Conservation (phyloP, 2,329 filamentous ascomycete species). For the Talaromyces sp. region DNA sequence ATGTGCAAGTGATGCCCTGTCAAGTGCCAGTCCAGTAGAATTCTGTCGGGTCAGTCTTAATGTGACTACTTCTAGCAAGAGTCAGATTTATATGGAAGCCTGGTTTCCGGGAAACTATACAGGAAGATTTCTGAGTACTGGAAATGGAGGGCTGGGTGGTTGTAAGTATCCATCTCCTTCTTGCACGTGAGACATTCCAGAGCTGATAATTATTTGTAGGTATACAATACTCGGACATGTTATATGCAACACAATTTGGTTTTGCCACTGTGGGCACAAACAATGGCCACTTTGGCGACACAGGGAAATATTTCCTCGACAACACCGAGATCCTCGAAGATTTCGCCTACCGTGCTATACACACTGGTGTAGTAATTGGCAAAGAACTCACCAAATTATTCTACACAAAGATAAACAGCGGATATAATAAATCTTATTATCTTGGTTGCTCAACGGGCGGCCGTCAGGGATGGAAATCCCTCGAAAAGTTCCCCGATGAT, state of each 20-base stretch:
- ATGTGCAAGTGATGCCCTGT: background rate
- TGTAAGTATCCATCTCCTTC: background rate
- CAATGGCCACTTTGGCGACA: constrained; percentile 44
- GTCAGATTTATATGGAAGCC: constrained; percentile 47
- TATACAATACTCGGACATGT: constrained; percentile 37
- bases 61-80: constrained; percentile 42
- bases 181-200: background rate
- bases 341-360: constrained; percentile 29
- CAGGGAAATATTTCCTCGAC: constrained; percentile 39
- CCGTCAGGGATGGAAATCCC: constrained; percentile 27
- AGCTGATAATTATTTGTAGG: constrained; percentile 23
- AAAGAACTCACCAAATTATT: constrained; percentile 36
- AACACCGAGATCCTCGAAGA: constrained; percentile 42
- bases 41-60: constrained; percentile 42
- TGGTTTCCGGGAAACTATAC: constrained; percentile 49
- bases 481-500: constrained; percentile 52
- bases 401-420: constrained; percentile 27
- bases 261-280: constrained; percentile 44
- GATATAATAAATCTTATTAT: constrained; percentile 16
- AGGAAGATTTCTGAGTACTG: constrained; percentile 47
- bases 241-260: constrained; percentile 35
- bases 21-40: constrained; percentile 19
- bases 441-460: constrained; percentile 20
- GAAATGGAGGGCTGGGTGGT: constrained; percentile 42
- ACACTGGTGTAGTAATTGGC: constrained; percentile 11